Conservation (phyloP, 169 alveolate genomes). For the Plasmodium falciparum region DNA sequence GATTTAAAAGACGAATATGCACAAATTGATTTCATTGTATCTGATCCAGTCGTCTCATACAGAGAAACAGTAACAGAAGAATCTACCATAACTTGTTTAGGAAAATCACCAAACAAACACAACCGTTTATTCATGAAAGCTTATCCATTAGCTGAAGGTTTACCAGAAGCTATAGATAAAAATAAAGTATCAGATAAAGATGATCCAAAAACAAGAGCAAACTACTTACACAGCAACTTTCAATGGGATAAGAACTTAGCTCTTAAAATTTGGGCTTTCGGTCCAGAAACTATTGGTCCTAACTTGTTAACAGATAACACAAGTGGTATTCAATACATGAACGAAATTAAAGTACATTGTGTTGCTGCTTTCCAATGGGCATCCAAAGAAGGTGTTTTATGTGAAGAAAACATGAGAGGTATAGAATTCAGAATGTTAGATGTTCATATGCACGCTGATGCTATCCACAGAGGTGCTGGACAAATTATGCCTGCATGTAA, state of each 20-base stretch:
- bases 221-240: conserved; percentile 93
- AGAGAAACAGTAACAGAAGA: conserved; percentile 98
- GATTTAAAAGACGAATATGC: conserved; percentile 99
- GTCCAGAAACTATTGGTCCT: conserved; percentile 99
- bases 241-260: conserved; percentile 99
- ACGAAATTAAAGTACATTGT: conserved; percentile 99
- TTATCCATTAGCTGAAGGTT: conserved; percentile 97
- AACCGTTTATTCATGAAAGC: conserved; percentile 98
- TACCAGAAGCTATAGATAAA: conserved; percentile 97
- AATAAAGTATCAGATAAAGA: conserved; percentile 94
- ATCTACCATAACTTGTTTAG: conserved; percentile 94
- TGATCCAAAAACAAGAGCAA: conserved; percentile 97
- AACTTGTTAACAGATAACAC: conserved; percentile 97
- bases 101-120: conserved; percentile 99
- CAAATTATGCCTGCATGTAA: conserved; percentile 99
- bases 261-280: conserved; percentile 98
- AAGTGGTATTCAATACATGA: conserved; percentile 97
- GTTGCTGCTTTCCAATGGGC: conserved; percentile 99
- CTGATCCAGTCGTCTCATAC: conserved; percentile 99
- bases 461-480: conserved; percentile 99
- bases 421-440: conserved; percentile 97
- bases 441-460: conserved; percentile 99
- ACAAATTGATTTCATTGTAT: conserved; percentile 96
- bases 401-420: conserved; percentile 99
- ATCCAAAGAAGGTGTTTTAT: conserved; percentile 98